These are phyloP conservation scores for Dactylellina sp. DNA, from an alignment of 2,329 filamentous ascomycete species.

Conservation along the genomic window DNA sequence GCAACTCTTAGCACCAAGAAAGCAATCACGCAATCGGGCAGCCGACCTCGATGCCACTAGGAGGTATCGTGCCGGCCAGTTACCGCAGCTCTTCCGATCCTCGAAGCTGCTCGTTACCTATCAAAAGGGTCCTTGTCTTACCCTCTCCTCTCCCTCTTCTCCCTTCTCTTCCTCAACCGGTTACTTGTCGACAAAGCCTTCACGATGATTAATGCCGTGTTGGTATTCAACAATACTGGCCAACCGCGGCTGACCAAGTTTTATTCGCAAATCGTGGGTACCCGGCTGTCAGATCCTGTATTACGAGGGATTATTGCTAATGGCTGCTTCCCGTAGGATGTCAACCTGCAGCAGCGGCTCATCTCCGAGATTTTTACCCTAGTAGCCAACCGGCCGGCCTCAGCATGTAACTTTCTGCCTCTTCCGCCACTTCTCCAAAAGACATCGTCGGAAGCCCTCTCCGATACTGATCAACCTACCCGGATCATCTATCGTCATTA, in stretches of 20 bases:
- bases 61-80: conserved; percentile 11
- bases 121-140: conserved; percentile 11
- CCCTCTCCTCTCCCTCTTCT: conserved; percentile 4
- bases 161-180: conserved; percentile 32
- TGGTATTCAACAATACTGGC: conserved; percentile 98
- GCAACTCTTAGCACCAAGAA: neutral
- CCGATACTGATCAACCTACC: conserved; percentile 79
- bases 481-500: conserved; percentile 98
- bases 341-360: conserved; percentile 93
- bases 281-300: neutral
- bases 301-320: neutral
- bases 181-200: conserved; percentile 53
- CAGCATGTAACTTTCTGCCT: conserved; percentile 96
- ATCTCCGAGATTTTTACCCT: conserved; percentile 98
- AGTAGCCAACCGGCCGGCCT: conserved; percentile 88
- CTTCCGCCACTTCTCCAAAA: conserved; percentile 74
- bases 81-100: conserved; percentile 12
- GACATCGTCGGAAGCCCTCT: conserved; percentile 72
- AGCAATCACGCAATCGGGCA: conserved; percentile 47
- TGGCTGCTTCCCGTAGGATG: conserved; percentile 74
- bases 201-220: conserved; percentile 95
- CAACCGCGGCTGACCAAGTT: conserved; percentile 98
- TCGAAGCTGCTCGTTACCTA: conserved; percentile 3
- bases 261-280: conserved; percentile 88
- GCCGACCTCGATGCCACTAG: conserved; percentile 44